Evolutionary conservation across 495 filamentous ascomycete genomes (phyloP).

Genomic region (Penicillium macrosclerotiorum): DNA sequence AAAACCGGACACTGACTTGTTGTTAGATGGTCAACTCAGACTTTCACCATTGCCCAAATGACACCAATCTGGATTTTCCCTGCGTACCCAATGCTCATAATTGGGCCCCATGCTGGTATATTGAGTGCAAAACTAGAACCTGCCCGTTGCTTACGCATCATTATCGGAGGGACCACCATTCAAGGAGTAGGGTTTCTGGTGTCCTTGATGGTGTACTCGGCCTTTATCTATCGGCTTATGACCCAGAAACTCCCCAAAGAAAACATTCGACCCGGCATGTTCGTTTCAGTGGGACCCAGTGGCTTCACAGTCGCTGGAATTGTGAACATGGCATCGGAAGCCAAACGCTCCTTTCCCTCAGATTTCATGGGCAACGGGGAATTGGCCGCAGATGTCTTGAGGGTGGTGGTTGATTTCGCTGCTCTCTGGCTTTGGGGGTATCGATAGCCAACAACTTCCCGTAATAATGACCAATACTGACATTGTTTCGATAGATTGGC

Average conservation of each 20-base stretch:
- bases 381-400: constrained; percentile 53
- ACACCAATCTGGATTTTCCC: constrained; percentile 93
- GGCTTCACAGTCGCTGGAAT: constrained; percentile 77
- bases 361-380: constrained; percentile 60
- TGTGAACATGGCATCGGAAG: constrained; percentile 53
- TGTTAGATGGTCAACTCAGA: constrained; percentile 62
- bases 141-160: constrained; percentile 56
- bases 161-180: constrained; percentile 67
- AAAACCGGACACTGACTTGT: constrained; percentile 14
- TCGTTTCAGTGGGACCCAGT: constrained; percentile 76
- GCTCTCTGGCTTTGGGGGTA: constrained; percentile 82
- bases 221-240: constrained; percentile 87
- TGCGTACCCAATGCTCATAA: constrained; percentile 79
- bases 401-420: constrained; percentile 55
- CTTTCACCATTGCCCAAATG: constrained; percentile 83
- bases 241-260: constrained; percentile 84
- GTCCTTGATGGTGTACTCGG: constrained; percentile 79
- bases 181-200: constrained; percentile 87
- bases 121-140: constrained; percentile 52
- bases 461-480: not conserved
- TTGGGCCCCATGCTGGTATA: constrained; percentile 70
- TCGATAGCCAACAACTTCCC: constrained; percentile 2
- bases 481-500: constrained; percentile 53
- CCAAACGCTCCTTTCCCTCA: constrained; percentile 43
- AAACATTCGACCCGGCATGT: constrained; percentile 75